These are phyloP conservation scores for Meyerozyma elateridarum DNA, from an alignment of 1,139 yeast species.

Conservation along the genomic window DNA sequence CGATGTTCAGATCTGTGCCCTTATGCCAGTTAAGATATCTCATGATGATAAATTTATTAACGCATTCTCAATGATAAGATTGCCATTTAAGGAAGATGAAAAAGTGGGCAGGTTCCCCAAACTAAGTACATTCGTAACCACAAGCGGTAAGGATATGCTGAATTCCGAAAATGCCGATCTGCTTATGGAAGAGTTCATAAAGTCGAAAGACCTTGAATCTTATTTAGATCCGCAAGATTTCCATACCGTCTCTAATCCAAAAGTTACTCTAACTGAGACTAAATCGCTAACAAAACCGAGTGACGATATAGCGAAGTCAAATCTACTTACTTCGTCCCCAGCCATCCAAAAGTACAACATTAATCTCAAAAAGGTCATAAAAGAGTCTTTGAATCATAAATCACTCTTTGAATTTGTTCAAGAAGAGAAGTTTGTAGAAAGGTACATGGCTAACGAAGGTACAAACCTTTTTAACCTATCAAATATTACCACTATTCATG, in stretches of 20 bases:
- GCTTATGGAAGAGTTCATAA: constrained; percentile 27
- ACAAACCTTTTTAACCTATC: constrained; percentile 28
- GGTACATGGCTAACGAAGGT: constrained; percentile 9
- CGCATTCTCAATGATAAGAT: constrained; percentile 35
- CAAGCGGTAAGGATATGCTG: background rate
- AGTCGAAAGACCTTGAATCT: constrained; percentile 20
- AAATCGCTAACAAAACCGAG: constrained; percentile 12
- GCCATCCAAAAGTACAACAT: constrained; percentile 7
- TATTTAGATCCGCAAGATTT: constrained; percentile 5
- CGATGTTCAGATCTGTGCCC: constrained; percentile 53
- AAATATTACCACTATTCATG: constrained; percentile 24
- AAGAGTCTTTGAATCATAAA: constrained; percentile 8
- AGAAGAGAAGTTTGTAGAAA: constrained; percentile 19
- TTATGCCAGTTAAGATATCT: constrained; percentile 44
- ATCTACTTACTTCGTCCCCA: constrained; percentile 8
- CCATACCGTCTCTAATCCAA: constrained; percentile 10
- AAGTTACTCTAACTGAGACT: constrained; percentile 8
- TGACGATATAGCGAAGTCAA: background rate
- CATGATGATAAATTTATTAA: constrained; percentile 16
- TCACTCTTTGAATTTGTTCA: constrained; percentile 20
- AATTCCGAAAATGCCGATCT: constrained; percentile 11
- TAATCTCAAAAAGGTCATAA: constrained; percentile 8
- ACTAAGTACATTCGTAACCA: constrained; percentile 24
- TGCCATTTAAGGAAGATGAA: constrained; percentile 83
- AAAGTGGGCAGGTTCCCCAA: constrained; percentile 58